Evolutionary conservation across 495 filamentous ascomycete species (phyloP), one percentile per base, ranked within the genome.

Genomic region (Letharia columbiana): DNA sequence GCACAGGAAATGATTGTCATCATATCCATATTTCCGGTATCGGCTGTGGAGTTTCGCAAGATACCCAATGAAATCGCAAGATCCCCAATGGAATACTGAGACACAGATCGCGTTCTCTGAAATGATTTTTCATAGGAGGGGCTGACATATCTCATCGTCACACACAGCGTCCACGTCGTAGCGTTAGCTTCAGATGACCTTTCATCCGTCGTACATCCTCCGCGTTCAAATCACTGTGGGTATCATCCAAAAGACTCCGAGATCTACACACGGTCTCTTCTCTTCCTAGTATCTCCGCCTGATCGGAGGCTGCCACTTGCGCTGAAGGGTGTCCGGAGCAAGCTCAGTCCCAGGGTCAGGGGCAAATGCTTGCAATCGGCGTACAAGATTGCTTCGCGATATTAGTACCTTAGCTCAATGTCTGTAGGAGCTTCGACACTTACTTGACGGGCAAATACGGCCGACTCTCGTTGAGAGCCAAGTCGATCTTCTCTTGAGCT

Each of bases 371-470:
- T 71, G 70, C 33, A 71, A 45, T 12, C 66, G 67, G 15, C 70
- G 62, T 13, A 71, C 63, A 17, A 71, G 68, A 56, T 71, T 71
- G 49, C 70, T 71, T 44, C 5, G 39, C 5, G 9, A 17, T 31
- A 35, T 61, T 23, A 59, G 45, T 50, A 63, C 18, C 17, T 3
- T 57, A 39, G 70, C 62, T 61, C 70, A 41, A 39, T 66, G 69
- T 13, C 18, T 63, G 71, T 65, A 64, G 71, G 70, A 35, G 18
- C 15, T 31, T 15, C 56, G 69, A 62, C 59, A 76, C 83, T 73
- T 81, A 86, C 83, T 79, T 81, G 44, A 87, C 81, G 45, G 85
- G 85, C 67, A 86, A 67, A 63, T 83, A 78, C n/a, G 81, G 76
- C 64, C 73, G 69, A 64, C 72, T 73, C 68, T 83, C 79, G 70